These are phyloP conservation scores for Penicillium capsulatum DNA, from an alignment of 2,329 filamentous ascomycete genomes.

Conservation along the genomic window DNA sequence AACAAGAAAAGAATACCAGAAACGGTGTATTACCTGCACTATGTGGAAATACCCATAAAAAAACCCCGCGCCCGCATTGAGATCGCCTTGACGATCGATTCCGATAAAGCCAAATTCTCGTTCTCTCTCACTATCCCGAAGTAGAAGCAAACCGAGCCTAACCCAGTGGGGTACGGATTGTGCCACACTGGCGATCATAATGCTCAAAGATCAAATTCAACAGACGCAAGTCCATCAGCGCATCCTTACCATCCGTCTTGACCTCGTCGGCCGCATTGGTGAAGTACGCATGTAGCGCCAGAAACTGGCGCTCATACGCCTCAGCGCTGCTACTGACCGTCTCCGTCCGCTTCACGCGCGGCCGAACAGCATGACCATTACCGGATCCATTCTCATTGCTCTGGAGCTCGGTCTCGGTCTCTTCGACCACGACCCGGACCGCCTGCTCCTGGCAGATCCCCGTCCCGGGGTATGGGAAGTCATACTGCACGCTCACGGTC, in stretches of 20 bases:
- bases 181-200: constrained; percentile 36
- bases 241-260: constrained; percentile 37
- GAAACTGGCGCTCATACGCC: constrained; percentile 35
- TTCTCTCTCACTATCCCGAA: background rate
- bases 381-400: constrained; percentile 3
- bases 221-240: constrained; percentile 35
- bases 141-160: constrained; percentile 6
- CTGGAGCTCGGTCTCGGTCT: constrained; percentile 16
- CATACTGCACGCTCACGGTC: constrained; percentile 52
- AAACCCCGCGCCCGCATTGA: no score
- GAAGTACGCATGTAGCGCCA: constrained; percentile 36
- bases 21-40: background rate
- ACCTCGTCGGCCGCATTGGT: constrained; percentile 20
- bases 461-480: constrained; percentile 48
- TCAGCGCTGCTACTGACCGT: constrained; percentile 35
- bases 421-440: constrained; percentile 44
- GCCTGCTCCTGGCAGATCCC: constrained; percentile 49
- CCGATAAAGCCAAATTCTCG: no score
- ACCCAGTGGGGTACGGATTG: constrained; percentile 33
- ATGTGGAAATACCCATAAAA: background rate
- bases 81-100: no score
- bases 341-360: constrained; percentile 24
- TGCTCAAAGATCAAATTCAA: constrained; percentile 35
- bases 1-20: background rate
- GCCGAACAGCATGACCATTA: background rate